Conservation (phyloP, 805 yeast species). For the Priceomyces castillae region DNA sequence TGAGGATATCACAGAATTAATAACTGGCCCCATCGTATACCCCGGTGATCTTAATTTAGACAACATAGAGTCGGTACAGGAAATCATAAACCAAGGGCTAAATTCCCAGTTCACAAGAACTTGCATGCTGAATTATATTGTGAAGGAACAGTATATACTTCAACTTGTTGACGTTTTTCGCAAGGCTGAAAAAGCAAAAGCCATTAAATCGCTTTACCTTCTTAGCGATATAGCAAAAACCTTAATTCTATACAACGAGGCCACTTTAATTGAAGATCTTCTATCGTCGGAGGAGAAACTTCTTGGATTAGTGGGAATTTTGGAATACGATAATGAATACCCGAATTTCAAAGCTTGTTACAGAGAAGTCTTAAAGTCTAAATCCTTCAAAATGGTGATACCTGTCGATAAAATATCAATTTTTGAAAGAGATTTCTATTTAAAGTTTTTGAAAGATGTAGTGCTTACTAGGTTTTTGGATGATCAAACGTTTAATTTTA, state of each 20-base stretch:
- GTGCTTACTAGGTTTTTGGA: slow-evolving; percentile 80
- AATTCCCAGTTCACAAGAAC: slow-evolving; percentile 62
- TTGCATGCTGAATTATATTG: slow-evolving; percentile 54
- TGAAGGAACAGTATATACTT: slow-evolving; percentile 50
- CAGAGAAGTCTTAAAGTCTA: slow-evolving; percentile 58
- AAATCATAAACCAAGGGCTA: slow-evolving; percentile 56
- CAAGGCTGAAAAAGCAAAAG: slow-evolving; percentile 51
- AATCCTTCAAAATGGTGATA: slow-evolving; percentile 67
- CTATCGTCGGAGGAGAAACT: slow-evolving; percentile 30
- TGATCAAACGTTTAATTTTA: slow-evolving; percentile 68
- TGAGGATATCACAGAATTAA: slow-evolving; percentile 65
- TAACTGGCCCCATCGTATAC: slow-evolving; percentile 74
- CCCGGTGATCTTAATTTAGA: slow-evolving; percentile 57
- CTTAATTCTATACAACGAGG: slow-evolving; percentile 67
- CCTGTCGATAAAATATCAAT: slow-evolving; percentile 56
- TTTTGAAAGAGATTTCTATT: slow-evolving; percentile 70
- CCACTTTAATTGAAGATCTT: slow-evolving; percentile 31
- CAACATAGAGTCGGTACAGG: slow-evolving; percentile 53
- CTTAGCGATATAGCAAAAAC: slow-evolving; percentile 75
- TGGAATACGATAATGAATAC: slow-evolving; percentile 86
- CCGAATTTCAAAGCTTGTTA: slow-evolving; percentile 80
- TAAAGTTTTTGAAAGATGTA: slow-evolving; percentile 83
- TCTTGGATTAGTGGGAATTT: slow-evolving; percentile 65
- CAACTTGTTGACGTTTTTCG: slow-evolving; percentile 53
- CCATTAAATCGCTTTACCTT: slow-evolving; percentile 56